Evolutionary conservation across 106 monocot genomes (phyloP).

Genomic region (Amphibolis antarctica): DNA sequence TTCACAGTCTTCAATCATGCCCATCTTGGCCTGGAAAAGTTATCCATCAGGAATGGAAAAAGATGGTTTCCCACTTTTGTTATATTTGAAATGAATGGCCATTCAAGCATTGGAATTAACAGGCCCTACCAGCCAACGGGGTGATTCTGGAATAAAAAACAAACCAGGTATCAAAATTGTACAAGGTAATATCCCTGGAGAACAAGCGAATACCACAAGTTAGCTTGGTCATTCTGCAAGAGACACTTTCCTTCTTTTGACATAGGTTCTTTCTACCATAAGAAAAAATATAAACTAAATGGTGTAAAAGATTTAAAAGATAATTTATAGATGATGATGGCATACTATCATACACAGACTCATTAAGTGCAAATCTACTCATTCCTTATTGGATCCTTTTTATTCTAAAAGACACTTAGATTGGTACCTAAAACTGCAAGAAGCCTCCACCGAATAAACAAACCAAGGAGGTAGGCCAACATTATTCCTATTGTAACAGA

Average conservation of each 20-base stretch:
- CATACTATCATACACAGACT: not conserved
- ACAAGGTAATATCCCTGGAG: slow-evolving; percentile 77
- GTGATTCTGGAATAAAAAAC: slow-evolving; percentile 96
- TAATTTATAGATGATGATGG: not conserved
- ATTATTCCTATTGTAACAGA: slow-evolving; percentile 86
- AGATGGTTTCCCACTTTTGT: not conserved
- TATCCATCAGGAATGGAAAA: not conserved
- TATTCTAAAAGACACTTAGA: not conserved
- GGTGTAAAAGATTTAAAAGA: not conserved
- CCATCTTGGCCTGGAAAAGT: slow-evolving; percentile 75
- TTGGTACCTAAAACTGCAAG: slow-evolving; percentile 79
- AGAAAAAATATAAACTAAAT: not conserved
- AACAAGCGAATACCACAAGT: not conserved
- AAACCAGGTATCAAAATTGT: slow-evolving; percentile 75
- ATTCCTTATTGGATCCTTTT: not conserved
- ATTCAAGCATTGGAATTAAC: not conserved
- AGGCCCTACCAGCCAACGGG: slow-evolving; percentile 83
- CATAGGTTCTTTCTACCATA: too few species aligned
- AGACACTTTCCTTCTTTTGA: too few species aligned
- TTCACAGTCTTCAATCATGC: slow-evolving; percentile 87
- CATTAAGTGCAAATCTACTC: too few species aligned
- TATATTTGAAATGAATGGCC: not conserved
- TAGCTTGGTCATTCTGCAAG: too few species aligned
- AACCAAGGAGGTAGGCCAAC: slow-evolving; percentile 72
- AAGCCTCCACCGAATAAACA: slow-evolving; percentile 77